Evolutionary conservation across 1,284 basidiomycete genomes (phyloP).

Genomic region (Inonotus hispidus): DNA sequence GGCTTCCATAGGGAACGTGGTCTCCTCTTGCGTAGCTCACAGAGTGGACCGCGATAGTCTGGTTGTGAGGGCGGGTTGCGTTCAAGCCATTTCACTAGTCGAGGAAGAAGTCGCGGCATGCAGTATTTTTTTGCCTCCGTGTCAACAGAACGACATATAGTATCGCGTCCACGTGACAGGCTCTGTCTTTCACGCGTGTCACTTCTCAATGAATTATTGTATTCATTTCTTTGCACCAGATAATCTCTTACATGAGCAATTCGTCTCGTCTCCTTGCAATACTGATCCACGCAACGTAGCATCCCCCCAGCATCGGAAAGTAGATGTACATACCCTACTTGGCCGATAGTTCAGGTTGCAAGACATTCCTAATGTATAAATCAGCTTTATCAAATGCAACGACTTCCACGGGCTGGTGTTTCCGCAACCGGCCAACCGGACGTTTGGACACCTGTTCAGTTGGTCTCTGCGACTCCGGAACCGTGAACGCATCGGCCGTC

Average conservation of each 20-base stretch:
- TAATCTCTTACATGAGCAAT: too few relatives aligned
- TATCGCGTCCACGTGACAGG: background rate
- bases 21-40: background rate
- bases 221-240: too few relatives aligned
- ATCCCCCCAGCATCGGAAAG: too few relatives aligned
- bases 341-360: background rate
- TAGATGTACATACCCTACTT: background rate
- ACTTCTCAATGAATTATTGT: too few relatives aligned
- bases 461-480: background rate
- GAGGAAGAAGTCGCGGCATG: conserved; percentile 66
- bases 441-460: background rate
- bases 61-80: conserved; percentile 21
- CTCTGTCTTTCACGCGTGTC: too few relatives aligned
- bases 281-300: too few relatives aligned
- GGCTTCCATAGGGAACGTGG: conserved; percentile 22
- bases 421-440: background rate
- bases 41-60: conserved; percentile 17
- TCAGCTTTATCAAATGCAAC: background rate
- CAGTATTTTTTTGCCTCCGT: background rate
- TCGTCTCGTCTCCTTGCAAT: too few relatives aligned
- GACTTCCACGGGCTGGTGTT: background rate
- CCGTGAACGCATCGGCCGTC: background rate
- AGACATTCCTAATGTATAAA: background rate
- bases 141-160: background rate
- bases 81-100: conserved; percentile 43